These are phyloP conservation scores for Canariomyces notabilis DNA, from an alignment of 2,329 filamentous ascomycete genomes.

Conservation along the genomic window DNA sequence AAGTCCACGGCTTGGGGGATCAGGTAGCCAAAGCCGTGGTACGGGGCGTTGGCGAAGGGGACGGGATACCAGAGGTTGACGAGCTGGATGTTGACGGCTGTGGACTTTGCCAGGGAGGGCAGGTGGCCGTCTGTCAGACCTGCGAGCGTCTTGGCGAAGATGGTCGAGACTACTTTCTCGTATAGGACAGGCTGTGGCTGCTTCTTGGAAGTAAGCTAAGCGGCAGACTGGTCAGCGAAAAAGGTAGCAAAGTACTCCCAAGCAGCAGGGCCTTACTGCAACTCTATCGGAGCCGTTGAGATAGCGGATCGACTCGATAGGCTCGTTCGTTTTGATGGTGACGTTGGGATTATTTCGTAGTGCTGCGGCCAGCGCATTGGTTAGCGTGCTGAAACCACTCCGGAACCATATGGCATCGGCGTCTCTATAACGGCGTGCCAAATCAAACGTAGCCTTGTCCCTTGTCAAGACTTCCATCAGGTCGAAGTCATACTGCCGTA, in stretches of 20 bases:
- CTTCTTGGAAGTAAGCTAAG: constrained; percentile 14
- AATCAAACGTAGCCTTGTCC: constrained; percentile 5
- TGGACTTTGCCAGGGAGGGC: constrained; percentile 47
- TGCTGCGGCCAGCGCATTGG: constrained; percentile 46
- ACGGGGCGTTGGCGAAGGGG: constrained; percentile 54
- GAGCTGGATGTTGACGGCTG: constrained; percentile 78
- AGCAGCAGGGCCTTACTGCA: constrained; percentile 34
- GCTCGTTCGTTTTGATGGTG: constrained; percentile 45
- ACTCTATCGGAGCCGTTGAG: constrained; percentile 34
- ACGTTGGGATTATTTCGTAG: constrained; percentile 55
- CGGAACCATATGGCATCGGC: constrained; percentile 39
- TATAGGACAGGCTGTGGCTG: constrained; percentile 30
- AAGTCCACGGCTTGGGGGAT: constrained; percentile 60
- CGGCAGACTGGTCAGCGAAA: neutral
- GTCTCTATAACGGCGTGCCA: constrained; percentile 7
- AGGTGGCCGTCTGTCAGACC: constrained; percentile 35
- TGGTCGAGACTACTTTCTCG: constrained; percentile 61
- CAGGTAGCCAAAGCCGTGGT: constrained; percentile 82
- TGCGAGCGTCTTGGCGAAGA: constrained; percentile 46
- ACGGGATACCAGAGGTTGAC: constrained; percentile 82
- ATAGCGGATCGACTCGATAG: constrained; percentile 45
- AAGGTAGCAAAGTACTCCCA: neutral
- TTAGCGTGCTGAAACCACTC: constrained; percentile 59
- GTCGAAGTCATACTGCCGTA: constrained; percentile 7
- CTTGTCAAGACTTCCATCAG: constrained; percentile 8